Evolutionary conservation across 148 eudicot species (phyloP).

Genomic region (Chenopodium album): DNA sequence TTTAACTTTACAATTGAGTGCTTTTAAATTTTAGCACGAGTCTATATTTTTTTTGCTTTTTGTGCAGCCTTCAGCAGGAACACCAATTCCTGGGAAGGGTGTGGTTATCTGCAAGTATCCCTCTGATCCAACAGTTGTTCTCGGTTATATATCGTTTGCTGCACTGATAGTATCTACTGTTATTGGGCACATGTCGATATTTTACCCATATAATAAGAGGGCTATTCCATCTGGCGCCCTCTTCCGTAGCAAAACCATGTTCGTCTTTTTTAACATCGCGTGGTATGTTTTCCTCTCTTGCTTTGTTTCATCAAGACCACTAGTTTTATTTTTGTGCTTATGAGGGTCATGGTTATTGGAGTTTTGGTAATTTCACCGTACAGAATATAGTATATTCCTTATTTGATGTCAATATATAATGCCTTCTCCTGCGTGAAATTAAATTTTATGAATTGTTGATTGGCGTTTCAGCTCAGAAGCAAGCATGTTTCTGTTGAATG

Average conservation of each 20-base stretch:
- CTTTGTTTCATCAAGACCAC: not conserved
- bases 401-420: not conserved
- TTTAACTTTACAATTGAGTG: not conserved
- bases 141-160: slow-evolving; percentile 66
- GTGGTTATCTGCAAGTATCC: slow-evolving; percentile 82
- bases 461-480: not conserved
- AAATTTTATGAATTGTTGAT: not conserved
- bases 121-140: slow-evolving; percentile 61
- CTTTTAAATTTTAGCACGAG: not conserved
- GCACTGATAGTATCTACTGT: slow-evolving; percentile 47
- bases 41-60: not conserved
- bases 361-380: not conserved
- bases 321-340: not conserved
- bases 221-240: slow-evolving; percentile 67
- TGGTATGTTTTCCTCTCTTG: slow-evolving; percentile 48
- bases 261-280: slow-evolving; percentile 75
- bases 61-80: slow-evolving; percentile 78
- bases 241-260: slow-evolving; percentile 62
- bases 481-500: not conserved
- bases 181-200: slow-evolving; percentile 56
- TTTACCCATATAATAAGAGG: slow-evolving; percentile 75
- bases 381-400: not conserved
- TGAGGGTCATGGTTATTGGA: not conserved
- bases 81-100: slow-evolving; percentile 66
- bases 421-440: not conserved